Percentiles rank a stretch among this genome's conserved stretches.
Evolutionary conservation across 108 stramenopile genomes (phyloP).

Genomic region (Discostella stelligeroides): DNA sequence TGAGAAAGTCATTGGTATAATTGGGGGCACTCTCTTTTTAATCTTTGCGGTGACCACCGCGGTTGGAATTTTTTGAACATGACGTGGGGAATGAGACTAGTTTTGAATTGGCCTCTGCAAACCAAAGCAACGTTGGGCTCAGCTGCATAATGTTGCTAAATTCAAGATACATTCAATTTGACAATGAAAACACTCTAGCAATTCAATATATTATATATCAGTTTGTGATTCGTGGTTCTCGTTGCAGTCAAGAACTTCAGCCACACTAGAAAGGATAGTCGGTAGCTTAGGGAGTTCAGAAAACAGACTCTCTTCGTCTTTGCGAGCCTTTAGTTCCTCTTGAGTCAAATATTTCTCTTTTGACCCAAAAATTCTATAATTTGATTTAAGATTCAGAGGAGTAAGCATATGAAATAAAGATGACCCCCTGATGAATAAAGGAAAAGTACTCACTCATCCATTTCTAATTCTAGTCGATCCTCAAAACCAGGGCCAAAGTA

Average conservation of each 20-base stretch:
- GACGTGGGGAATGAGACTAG: background rate
- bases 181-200: too few species aligned
- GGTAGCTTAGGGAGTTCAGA: conserved; percentile 43
- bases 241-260: conserved; percentile 10
- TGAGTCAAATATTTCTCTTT: conserved; percentile 45
- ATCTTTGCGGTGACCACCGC: conserved; percentile 92
- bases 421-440: too few species aligned
- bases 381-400: background rate
- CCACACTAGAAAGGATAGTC: conserved; percentile 8
- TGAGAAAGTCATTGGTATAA: conserved; percentile 89
- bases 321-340: conserved; percentile 54
- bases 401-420: background rate
- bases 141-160: background rate
- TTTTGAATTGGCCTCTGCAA: too few species aligned
- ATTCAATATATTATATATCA: background rate
- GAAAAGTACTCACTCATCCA: conserved; percentile 66
- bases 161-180: background rate
- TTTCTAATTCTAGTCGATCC: conserved; percentile 79
- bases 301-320: conserved; percentile 62
- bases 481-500: conserved; percentile 91
- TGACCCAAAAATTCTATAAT: conserved; percentile 36
- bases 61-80: conserved; percentile 72
- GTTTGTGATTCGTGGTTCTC: background rate
- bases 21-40: conserved; percentile 91
- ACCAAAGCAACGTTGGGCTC: too few species aligned